Base-by-base conservation (phyloP, 768 basidiomycete species). In the Pleurotus sapidus region DNA sequence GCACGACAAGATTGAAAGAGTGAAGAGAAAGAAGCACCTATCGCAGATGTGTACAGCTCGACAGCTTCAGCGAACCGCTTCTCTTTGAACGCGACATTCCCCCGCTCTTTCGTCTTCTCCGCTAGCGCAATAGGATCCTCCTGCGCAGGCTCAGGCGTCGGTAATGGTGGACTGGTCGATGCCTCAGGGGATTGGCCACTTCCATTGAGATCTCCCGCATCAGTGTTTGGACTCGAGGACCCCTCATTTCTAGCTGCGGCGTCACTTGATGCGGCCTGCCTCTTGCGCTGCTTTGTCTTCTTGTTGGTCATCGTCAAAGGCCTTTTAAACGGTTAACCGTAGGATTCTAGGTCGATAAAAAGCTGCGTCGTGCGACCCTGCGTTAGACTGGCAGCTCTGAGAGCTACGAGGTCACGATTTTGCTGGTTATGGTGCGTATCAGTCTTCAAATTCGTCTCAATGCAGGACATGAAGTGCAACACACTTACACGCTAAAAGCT, bases 51-150 rank as follows among this genome's bases (percentile, higher is more conserved):
- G 72, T 94, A 94, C 1, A 83, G 70, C 20, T 87, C 85, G 58
- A 90, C 77, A n/a, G 91, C 91, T 12, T 88, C 84, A 2, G 65
- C 70, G 67, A 86, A 93, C 61, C 74, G 75, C 56, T 76, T 81
- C 2, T 77, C 79, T 67, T 87, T 91, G 74, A 93, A 93, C 1
- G 86, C 78, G 2, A 74, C 72, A 70, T 94, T 94, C 12, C 92
- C 92, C 55, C 82, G 73, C 65, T 91, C 90, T 68, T 93, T 90
- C 30, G 80, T 65, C 59, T 81, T 78, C 63, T 89, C 86, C 6
- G 88, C 86, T 17, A 74, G 74, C 46, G 74, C 73, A 3, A 67
- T 60, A 20, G 74, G 70, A 23, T 83, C 83, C 23, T 74, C 74
- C 20, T 46, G 17, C 14, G 39, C 25, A 24, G 56, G 18, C 18